Base-by-base conservation (phyloP, 2,329 filamentous ascomycete genomes). In the Aspergillus latus region DNA sequence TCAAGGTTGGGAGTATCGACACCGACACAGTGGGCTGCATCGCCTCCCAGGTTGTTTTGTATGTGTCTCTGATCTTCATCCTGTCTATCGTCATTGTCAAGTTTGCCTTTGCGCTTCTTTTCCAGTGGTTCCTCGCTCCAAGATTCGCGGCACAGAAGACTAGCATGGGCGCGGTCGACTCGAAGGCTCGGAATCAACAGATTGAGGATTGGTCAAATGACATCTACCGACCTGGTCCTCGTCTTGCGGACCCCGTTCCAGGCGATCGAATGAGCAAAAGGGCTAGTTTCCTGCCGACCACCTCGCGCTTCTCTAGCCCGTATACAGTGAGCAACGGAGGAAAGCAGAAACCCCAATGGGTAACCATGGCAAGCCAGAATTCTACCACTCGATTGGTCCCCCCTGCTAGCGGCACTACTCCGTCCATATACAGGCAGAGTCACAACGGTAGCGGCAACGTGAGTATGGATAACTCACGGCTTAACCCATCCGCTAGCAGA, bases 191-290 rank as follows among this genome's bases (percentile, higher is more conserved):
- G 57, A 88, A 92, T 64, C 86, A 88, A 65, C 92, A 97, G 76
- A 99, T 99, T 62, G 94, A 99, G 73, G 93, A 97, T 67, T 99
- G 94, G 94, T 88, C 88, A 11, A 90, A 97, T 62, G 94, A 99
- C 69, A 99, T 99, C 66, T 97, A 99, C 74, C 89, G 92, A 43
- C 89, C 93, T 3, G 91, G 92, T 26, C 87, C 88, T 53, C 89
- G 92, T 63, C 81, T 97, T 61, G 84, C 88, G 3, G 94, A 96
- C 66, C 78, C 88, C 42, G 83, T 84, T 57, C 88, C 84, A 67
- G 80, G 82, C 11, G 91, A 93, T 61, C 84, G 89, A 51, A 81
- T 79, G 54, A 91, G 83, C 82, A 96, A 93, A 78, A 88, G 93
- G 63, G 84, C 81, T 60, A 96, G 90, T 32, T 95, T 99, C 76